These are phyloP conservation scores for Daldinia eschscholtzii DNA, from an alignment of 2,329 filamentous ascomycete genomes.

Conservation along the genomic window DNA sequence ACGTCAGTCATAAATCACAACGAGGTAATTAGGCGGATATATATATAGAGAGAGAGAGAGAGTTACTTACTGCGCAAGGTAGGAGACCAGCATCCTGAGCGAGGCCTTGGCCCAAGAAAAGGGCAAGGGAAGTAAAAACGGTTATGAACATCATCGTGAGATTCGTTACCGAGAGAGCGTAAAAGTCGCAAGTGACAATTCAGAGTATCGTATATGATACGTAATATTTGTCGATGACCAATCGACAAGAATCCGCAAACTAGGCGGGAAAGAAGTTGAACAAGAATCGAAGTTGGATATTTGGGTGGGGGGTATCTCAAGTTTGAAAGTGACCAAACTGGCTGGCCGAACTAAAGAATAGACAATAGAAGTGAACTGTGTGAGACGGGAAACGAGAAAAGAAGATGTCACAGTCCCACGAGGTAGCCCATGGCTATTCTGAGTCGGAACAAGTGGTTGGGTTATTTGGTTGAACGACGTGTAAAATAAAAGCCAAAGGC, in stretches of 20 bases:
- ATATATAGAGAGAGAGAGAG: neutral
- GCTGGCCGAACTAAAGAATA: conserved; percentile 39
- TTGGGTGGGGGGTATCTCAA: conserved; percentile 41
- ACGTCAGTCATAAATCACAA: conserved; percentile 35
- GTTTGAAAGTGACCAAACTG: conserved; percentile 42
- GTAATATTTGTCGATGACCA: conserved; percentile 12
- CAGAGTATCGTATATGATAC: neutral
- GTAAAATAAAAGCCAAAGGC: neutral
- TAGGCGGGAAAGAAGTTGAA: conserved; percentile 18
- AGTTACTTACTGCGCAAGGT: conserved; percentile 47
- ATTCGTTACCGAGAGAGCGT: neutral
- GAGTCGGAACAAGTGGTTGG: conserved; percentile 25
- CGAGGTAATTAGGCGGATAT: neutral
- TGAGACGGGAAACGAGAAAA: conserved; percentile 31
- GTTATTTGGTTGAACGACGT: conserved; percentile 19
- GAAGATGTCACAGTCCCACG: conserved; percentile 34
- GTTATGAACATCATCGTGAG: conserved; percentile 37
- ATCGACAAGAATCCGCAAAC: conserved; percentile 20
- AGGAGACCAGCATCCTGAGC: conserved; percentile 41
- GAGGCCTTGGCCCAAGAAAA: conserved; percentile 40
- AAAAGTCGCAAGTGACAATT: conserved; percentile 2
- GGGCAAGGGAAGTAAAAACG: conserved; percentile 29
- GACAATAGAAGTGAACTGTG: conserved; percentile 30
- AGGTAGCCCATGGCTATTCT: conserved; percentile 32
- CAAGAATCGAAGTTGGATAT: conserved; percentile 29